Percentiles rank a stretch among this genome's conserved stretches.
These are phyloP conservation scores for Trypanosoma lewisi DNA, from an alignment of 208 protist genomes.

Conservation along the genomic window DNA sequence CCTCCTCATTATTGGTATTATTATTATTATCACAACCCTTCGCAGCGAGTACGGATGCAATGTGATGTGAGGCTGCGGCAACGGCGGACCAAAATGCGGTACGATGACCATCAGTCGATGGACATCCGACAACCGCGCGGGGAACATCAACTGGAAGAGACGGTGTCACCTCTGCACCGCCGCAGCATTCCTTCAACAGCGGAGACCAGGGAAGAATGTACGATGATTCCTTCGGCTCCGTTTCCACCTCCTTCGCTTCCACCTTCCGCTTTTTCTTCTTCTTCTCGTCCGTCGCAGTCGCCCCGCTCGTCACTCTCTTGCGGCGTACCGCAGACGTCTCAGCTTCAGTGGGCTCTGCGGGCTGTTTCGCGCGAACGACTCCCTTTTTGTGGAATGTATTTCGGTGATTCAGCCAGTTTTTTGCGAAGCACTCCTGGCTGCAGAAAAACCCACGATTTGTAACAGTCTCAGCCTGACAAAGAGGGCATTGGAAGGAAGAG, in stretches of 20 bases:
- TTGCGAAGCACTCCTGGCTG: conserved; percentile 77
- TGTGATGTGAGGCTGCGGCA: conserved; percentile 54
- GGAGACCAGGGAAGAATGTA: conserved; percentile 33
- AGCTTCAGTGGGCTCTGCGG: not conserved
- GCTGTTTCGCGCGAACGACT: conserved; percentile 52
- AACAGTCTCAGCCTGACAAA: conserved; percentile 71
- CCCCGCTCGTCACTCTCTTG: conserved; percentile 6
- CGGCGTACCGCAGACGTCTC: conserved; percentile 9
- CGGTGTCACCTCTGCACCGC: conserved; percentile 20
- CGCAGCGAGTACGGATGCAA: conserved; percentile 24
- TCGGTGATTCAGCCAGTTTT: conserved; percentile 75
- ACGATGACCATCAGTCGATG: conserved; percentile 8
- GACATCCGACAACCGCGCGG: conserved; percentile 37
- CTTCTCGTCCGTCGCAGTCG: not conserved
- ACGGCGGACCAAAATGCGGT: conserved; percentile 52
- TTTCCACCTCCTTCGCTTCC: conserved; percentile 2
- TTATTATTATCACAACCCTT: too few relatives aligned
- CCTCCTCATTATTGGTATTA: too few relatives aligned
- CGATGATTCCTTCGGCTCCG: not conserved
- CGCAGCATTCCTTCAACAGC: conserved; percentile 23
- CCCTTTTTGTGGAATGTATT: conserved; percentile 65
- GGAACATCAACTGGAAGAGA: conserved; percentile 32
- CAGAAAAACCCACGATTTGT: conserved; percentile 80
- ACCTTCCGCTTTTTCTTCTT: conserved; percentile 29
- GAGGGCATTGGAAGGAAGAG: conserved; percentile 73